Base-by-base conservation (phyloP, 1,284 basidiomycete genomes). In the Apiotrichum gamsii region DNA sequence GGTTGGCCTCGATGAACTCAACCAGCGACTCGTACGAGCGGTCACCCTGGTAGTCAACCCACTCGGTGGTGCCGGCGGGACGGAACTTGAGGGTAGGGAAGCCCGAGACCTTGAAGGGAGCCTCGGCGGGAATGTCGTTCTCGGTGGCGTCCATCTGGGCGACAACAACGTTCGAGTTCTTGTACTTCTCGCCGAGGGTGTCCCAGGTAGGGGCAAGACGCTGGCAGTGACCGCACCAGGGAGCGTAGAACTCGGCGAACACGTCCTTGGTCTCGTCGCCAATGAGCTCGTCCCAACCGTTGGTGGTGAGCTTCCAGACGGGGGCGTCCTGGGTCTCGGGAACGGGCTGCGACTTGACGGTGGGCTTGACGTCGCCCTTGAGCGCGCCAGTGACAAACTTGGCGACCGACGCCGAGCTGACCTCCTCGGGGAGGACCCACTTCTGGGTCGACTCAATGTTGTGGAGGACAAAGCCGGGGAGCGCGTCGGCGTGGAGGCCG, bases 81-180 rank as follows among this genome's bases (percentile, higher is more conserved):
- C 91, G 90, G 81, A 99, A 95, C 73, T 97, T 97, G 70, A 98
- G 73, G 2, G 95, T 97, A 9, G 94, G 94, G 89, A 95, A 97
- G 40, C 69, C 71, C 48, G 77, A 64, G 55, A 94, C 75, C 47
- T 82, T 81, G 88, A 98, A 96, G 28, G 86, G 83, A 44, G 86
- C 82, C 15, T 81, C 81, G 23, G 84, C 78, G 39, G 95, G 95
- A 23, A 99, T 79, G 72, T 99, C 95, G 72, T 99, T 99, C 74
- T 93, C 90, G 53, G 84, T 87, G 5, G 90, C 90, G 66, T 98
- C 94, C 80, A 97, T 85, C 77, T 97, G 96, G 63, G 87, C 90
- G 71, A 98, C 90, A 54, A 84, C 65, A 52, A 98, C 67, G 57
- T 82, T 83, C 69, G 91, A 83, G 76, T 86, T 84, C 68, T 82